Percentiles rank a stretch among this genome's conserved stretches.
These are phyloP conservation scores for Purshia tridentata DNA, from an alignment of 306 rosid species.

Conservation along the genomic window DNA sequence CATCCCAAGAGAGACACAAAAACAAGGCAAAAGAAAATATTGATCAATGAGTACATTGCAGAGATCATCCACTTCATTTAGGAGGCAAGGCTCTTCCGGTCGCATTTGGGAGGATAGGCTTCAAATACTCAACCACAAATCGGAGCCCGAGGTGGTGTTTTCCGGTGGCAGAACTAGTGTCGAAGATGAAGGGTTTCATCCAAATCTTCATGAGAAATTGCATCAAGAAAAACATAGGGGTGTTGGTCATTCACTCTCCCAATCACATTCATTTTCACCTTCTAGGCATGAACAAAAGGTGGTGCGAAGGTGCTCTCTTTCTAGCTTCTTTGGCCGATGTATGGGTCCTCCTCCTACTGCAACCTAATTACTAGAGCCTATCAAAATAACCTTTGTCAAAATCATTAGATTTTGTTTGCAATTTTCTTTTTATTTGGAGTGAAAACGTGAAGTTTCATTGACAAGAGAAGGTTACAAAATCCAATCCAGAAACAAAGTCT, in stretches of 20 bases:
- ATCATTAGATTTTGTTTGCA: no score
- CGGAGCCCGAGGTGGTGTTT: no score
- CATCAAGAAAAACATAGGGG: no score
- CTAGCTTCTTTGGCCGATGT: slow-evolving; percentile 1
- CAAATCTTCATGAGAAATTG: background rate
- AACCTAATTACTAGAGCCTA: background rate
- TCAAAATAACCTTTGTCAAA: no score
- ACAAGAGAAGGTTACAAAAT: no score
- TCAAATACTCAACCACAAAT: background rate
- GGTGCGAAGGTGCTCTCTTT: background rate
- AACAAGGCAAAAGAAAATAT: background rate
- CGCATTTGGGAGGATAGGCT: slow-evolving; percentile 10
- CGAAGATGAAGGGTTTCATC: background rate
- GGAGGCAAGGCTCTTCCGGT: slow-evolving; percentile 6
- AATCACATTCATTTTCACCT: background rate
- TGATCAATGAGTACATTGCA: background rate
- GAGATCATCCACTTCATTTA: slow-evolving; percentile 7
- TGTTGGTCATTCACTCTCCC: no score
- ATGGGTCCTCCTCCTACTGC: background rate
- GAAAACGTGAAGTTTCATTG: no score
- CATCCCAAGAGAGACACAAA: no score
- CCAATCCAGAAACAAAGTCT: no score
- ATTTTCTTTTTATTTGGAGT: no score
- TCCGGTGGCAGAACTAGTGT: background rate
- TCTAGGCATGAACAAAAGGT: background rate